These are phyloP conservation scores for Fagopyrum homotropicum DNA, from an alignment of 148 eudicot genomes.

Conservation along the genomic window DNA sequence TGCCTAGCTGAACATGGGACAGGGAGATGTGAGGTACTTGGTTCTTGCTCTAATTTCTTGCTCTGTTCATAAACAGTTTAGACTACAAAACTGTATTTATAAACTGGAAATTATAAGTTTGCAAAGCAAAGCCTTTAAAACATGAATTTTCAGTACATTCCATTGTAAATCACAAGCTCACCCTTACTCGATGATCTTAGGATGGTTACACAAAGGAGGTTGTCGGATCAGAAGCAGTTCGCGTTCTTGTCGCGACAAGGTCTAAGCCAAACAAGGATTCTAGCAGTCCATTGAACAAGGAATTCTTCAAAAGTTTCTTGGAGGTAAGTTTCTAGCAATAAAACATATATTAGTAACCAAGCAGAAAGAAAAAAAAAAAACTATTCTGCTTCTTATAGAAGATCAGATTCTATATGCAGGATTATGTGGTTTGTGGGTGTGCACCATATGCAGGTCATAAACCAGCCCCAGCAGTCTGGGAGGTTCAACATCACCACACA, in stretches of 20 bases:
- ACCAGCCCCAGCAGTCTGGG: slow-evolving; percentile 53
- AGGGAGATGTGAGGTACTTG: slow-evolving; percentile 68
- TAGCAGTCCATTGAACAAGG: slow-evolving; percentile 36
- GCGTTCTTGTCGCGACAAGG: slow-evolving; percentile 62
- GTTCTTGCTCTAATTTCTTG: neutral
- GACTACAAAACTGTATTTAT: no score
- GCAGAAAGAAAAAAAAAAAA: slow-evolving; percentile 9
- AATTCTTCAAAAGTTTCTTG: slow-evolving; percentile 51
- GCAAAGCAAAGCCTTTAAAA: no score
- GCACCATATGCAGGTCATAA: slow-evolving; percentile 50
- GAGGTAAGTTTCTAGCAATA: slow-evolving; percentile 38
- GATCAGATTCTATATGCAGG: slow-evolving; percentile 12
- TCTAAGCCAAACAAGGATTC: slow-evolving; percentile 56
- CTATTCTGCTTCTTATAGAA: slow-evolving; percentile 1
- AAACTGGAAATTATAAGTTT: no score
- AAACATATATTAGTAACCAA: neutral
- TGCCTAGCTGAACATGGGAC: slow-evolving; percentile 43
- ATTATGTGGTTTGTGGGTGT: slow-evolving; percentile 14
- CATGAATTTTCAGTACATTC: no score
- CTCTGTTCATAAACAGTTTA: no score
- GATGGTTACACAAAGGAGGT: slow-evolving; percentile 76
- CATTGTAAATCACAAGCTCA: neutral
- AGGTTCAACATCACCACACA: slow-evolving; percentile 69
- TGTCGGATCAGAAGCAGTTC: slow-evolving; percentile 41
- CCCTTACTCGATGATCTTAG: slow-evolving; percentile 17